Percentiles rank a stretch among this genome's conserved stretches.
phyloP scores from a whole-genome alignment of 768 basidiomycete genomes.

The Kwoniella mangroviensis region DNA sequence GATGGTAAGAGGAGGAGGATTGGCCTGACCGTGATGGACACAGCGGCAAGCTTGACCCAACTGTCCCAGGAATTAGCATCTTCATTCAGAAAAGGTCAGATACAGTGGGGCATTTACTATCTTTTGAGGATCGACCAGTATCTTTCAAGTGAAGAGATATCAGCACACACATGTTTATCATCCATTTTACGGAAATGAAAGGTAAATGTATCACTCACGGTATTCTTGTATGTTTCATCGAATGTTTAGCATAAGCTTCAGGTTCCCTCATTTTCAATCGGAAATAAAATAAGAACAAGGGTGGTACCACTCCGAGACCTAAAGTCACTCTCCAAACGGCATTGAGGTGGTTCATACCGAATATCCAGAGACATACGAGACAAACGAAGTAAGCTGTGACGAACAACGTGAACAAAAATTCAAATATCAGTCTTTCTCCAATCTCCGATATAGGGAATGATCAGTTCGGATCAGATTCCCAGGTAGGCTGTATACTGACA shows the following conservation, averaged over 20 bases:
- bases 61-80: conserved; percentile 9
- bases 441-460: too few relatives aligned
- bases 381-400: conserved; percentile 30
- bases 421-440: too few relatives aligned
- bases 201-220: conserved; percentile 61
- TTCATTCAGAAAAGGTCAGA: not conserved
- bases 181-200: not conserved
- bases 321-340: conserved; percentile 87
- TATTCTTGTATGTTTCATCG: conserved; percentile 74
- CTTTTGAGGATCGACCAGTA: conserved; percentile 73
- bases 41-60: conserved; percentile 72
- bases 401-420: too few relatives aligned
- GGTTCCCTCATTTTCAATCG: conserved; percentile 80
- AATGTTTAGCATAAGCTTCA: conserved; percentile 70
- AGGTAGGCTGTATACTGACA: conserved; percentile 26
- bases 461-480: too few relatives aligned
- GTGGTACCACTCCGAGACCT: conserved; percentile 81
- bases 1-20: not conserved
- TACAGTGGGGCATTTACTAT: conserved; percentile 60
- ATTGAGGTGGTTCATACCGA: conserved; percentile 75
- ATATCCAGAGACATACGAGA: conserved; percentile 87
- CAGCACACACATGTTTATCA: too few relatives aligned
- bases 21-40: conserved; percentile 64
- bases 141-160: not conserved
- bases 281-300: conserved; percentile 81